Percentiles rank a stretch among this genome's conserved stretches.
Evolutionary conservation across 2,329 filamentous ascomycete species (phyloP).

Genomic region (Apiospora pterosperma): DNA sequence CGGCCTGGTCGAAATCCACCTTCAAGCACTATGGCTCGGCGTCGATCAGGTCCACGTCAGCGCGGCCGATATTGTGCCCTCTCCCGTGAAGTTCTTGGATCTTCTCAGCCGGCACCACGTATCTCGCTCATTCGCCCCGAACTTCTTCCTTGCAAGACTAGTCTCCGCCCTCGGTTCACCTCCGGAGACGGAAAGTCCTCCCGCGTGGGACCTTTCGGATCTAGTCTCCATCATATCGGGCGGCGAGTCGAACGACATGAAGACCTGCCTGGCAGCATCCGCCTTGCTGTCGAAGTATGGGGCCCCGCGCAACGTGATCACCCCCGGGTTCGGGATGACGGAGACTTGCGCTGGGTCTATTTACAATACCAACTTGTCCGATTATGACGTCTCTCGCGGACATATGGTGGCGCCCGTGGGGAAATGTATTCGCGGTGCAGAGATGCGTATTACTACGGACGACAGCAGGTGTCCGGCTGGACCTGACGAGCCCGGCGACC

Average conservation of each 20-base stretch:
- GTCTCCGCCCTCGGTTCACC: no score
- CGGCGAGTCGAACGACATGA: neutral
- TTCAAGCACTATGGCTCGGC: constrained; percentile 34
- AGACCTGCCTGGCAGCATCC: constrained; percentile 26
- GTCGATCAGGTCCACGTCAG: constrained; percentile 37
- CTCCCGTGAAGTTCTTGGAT: constrained; percentile 32
- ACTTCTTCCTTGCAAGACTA: constrained; percentile 5
- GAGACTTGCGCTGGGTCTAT: constrained; percentile 50
- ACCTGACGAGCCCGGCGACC: constrained; percentile 43
- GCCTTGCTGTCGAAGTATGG: constrained; percentile 27
- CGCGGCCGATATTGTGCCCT: constrained; percentile 27
- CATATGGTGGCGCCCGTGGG: neutral
- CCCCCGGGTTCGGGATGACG: constrained; percentile 46
- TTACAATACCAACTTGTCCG: constrained; percentile 37
- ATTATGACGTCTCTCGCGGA: constrained; percentile 20
- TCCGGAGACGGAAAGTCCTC: no score
- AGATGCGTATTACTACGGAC: neutral
- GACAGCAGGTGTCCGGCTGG: neutral
- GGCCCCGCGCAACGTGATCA: constrained; percentile 30
- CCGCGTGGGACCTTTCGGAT: no score
- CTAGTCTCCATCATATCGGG: no score
- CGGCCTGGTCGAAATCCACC: constrained; percentile 41
- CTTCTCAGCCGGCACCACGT: constrained; percentile 32
- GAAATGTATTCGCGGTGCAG: neutral
- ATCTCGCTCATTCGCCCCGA: constrained; percentile 32